Conservation (phyloP, 108 stramenopile species). For the Schizochytrium sp. region DNA sequence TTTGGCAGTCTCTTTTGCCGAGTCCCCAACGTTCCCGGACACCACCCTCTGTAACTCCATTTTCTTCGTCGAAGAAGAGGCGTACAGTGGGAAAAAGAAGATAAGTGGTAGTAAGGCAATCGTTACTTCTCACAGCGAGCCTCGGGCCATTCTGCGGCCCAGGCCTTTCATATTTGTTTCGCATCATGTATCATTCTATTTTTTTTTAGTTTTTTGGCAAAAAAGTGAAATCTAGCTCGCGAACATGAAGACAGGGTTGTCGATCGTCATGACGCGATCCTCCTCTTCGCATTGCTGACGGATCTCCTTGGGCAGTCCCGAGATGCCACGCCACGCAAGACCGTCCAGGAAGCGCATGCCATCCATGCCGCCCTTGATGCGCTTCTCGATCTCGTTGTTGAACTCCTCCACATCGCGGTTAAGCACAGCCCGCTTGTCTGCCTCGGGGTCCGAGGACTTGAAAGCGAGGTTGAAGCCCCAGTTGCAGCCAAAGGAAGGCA, state of each 20-base stretch:
- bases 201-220: too few relatives aligned
- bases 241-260: conserved; percentile 79
- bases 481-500: conserved; percentile 74
- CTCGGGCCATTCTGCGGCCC: not conserved
- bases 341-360: conserved; percentile 70
- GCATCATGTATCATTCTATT: too few relatives aligned
- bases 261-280: conserved; percentile 72
- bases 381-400: conserved; percentile 23
- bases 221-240: conserved; percentile 13
- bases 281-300: conserved; percentile 62
- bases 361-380: conserved; percentile 20
- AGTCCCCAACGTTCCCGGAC: too few relatives aligned
- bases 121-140: too few relatives aligned
- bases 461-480: conserved; percentile 81
- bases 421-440: not conserved
- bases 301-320: conserved; percentile 65
- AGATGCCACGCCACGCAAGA: conserved; percentile 56
- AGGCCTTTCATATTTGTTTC: not conserved
- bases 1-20: too few relatives aligned
- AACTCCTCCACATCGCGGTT: not conserved
- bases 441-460: conserved; percentile 1
- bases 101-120: too few relatives aligned
- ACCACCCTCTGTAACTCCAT: too few relatives aligned
- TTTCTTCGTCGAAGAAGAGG: too few relatives aligned
- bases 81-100: too few relatives aligned